Conservation (phyloP, 192 early-diverging fungal species). For the Umbelopsis isabellina region DNA sequence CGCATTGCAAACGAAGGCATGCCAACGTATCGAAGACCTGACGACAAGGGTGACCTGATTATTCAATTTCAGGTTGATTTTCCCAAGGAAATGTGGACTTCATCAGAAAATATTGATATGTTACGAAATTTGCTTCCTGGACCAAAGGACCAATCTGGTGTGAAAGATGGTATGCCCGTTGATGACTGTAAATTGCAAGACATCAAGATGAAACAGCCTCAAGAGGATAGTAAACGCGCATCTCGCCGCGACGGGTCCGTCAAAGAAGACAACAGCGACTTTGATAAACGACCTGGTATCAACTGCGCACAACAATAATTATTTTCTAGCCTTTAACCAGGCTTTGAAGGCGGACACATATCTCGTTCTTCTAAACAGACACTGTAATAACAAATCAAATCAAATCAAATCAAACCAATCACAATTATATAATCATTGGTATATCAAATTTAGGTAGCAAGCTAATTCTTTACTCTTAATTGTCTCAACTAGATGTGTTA, state of each 20-base stretch:
- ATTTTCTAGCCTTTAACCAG: neutral
- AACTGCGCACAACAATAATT: slow-evolving; percentile 14
- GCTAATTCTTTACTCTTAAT: too few relatives aligned
- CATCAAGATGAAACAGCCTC: neutral
- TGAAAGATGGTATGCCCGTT: neutral
- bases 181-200: neutral
- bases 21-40: slow-evolving; percentile 81
- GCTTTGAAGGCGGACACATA: neutral
- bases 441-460: too few relatives aligned
- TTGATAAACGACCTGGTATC: neutral
- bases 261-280: neutral
- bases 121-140: neutral
- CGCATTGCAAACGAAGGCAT: slow-evolving; percentile 86
- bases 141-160: neutral
- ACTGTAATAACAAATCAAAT: neutral
- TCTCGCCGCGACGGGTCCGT: neutral
- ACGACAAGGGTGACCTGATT: slow-evolving; percentile 88
- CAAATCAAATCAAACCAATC: neutral
- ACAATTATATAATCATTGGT: too few relatives aligned
- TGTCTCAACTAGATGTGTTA: too few relatives aligned
- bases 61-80: slow-evolving; percentile 90
- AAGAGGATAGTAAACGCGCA: neutral
- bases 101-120: slow-evolving; percentile 58
- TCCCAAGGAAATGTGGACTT: slow-evolving; percentile 78
- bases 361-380: neutral